Percentiles rank a stretch among this genome's conserved stretches.
phyloP scores from a whole-genome alignment of 257 asterid species.

The Fraxinus cuspidata region DNA sequence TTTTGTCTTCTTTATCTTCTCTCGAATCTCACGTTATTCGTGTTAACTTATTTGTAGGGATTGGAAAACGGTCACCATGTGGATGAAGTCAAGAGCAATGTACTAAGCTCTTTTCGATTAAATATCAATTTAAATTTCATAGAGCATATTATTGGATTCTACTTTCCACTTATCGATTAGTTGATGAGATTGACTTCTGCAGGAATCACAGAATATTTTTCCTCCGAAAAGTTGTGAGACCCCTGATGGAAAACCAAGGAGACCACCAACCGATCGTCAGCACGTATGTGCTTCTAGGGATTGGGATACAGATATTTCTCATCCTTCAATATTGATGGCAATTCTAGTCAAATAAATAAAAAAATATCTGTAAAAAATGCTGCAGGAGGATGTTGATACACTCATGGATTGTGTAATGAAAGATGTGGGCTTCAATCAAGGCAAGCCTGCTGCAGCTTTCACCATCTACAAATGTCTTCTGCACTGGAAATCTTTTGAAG shows the following conservation, averaged over 20 bases:
- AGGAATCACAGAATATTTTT: constrained; percentile 53
- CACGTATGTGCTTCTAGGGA: constrained; percentile 54
- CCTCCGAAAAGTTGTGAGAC: constrained; percentile 70
- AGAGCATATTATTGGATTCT: constrained; percentile 23
- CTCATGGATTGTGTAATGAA: constrained; percentile 85
- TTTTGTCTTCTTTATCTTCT: constrained; percentile 20
- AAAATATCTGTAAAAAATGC: constrained; percentile 22
- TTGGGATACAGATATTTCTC: constrained; percentile 11
- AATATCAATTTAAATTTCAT: constrained; percentile 8
- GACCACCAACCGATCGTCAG: constrained; percentile 81
- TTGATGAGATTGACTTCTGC: constrained; percentile 30
- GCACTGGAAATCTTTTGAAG: constrained; percentile 99
- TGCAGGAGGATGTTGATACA: constrained; percentile 97
- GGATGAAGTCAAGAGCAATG: constrained; percentile 53
- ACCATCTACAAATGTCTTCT: constrained; percentile 95
- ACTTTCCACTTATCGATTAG: constrained; percentile 3
- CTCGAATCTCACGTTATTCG: constrained; percentile 24
- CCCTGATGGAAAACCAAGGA: constrained; percentile 79
- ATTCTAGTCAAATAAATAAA: constrained; percentile 8
- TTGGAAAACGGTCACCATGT: constrained; percentile 81
- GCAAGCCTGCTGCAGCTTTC: constrained; percentile 98
- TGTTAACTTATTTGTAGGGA: constrained; percentile 46
- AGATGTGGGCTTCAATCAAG: constrained; percentile 96
- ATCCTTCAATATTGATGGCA: background rate
- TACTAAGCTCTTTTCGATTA: constrained; percentile 36